Evolutionary conservation across 2,329 filamentous ascomycete genomes (phyloP).

Genomic region (Elsinoe perseae): DNA sequence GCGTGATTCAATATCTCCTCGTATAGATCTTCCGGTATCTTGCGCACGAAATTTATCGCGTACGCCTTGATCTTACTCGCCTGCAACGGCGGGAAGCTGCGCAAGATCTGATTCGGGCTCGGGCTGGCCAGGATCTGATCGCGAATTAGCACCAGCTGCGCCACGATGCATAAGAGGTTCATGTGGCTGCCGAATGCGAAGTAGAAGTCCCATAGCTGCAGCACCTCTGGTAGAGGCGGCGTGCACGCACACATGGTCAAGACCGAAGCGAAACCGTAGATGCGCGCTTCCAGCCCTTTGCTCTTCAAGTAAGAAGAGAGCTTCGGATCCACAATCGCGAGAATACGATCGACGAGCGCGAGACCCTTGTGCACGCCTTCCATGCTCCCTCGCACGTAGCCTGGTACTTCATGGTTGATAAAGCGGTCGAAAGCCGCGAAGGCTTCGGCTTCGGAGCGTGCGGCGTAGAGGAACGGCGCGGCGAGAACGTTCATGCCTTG

Average conservation of each 20-base stretch:
- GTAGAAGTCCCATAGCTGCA: conserved; percentile 92
- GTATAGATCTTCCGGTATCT: conserved; percentile 86
- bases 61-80: conserved; percentile 73
- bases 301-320: conserved; percentile 74
- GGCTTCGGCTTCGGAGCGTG: conserved; percentile 87
- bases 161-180: conserved; percentile 93
- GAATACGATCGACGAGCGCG: conserved; percentile 80
- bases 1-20: conserved; percentile 84
- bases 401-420: conserved; percentile 79
- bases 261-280: conserved; percentile 94
- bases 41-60: conserved; percentile 77
- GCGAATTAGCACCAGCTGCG: conserved; percentile 82
- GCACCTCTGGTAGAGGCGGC: conserved; percentile 83
- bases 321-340: conserved; percentile 85
- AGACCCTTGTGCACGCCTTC: conserved; percentile 92
- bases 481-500: conserved; percentile 99
- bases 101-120: conserved; percentile 86
- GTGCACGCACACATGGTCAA: conserved; percentile 93
- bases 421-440: conserved; percentile 86
- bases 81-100: conserved; percentile 76
- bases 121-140: conserved; percentile 74
- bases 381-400: conserved; percentile 93
- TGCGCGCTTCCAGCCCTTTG: conserved; percentile 83
- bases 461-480: conserved; percentile 90
- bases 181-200: conserved; percentile 93